Evolutionary conservation across 1,284 basidiomycete species (phyloP), one percentile per base, ranked within the genome.

Genomic region (Ustilago esculenta): DNA sequence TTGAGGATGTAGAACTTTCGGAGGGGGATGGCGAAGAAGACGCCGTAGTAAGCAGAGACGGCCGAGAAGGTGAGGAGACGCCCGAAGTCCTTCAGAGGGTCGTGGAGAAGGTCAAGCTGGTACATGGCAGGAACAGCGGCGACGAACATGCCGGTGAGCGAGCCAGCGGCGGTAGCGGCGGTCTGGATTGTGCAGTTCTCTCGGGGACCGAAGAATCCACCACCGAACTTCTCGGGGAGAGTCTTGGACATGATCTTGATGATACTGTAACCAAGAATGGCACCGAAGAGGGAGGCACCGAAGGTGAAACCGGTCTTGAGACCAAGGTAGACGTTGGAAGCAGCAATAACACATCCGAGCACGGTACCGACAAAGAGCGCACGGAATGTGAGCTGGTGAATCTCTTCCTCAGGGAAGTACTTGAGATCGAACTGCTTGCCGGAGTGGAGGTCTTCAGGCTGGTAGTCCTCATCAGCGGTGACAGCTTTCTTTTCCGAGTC

Each of bases 91-190:
- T 66, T 53, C 30, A 53, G 49, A 5, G 76, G 72, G 30, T 61
- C 56, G 42, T 59, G 43, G 30, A 78, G 71, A 11, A 78, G 67
- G 44, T 66, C 35, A 44, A 78, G 84, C 44, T 87, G 86, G 73
- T 88, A 89, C 83, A 88, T 87, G n/a, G 88, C 88, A 7, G 88
- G 88, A 45, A 90, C 82, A 37, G 87, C 89, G 49, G 85, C 84
- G 64, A 88, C 88, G 77, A 88, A 88, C 25, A 89, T 84, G 61
- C 88, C 86, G 15, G 88, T 87, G 21, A 76, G 43, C 23, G 63
- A 66, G 32, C 68, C 67, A 12, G 74, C 64, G 14, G 72, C 75
- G 25, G 76, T 76, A 45, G 76, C 76, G n/a, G 76, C 53, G 34
- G 72, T 65, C 56, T 78, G 76, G 17, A 78, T 56, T 11, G 74